Evolutionary conservation across 371 early-diverging fungal genomes (phyloP).

Genomic region (Choanephora cucurbitarum): DNA sequence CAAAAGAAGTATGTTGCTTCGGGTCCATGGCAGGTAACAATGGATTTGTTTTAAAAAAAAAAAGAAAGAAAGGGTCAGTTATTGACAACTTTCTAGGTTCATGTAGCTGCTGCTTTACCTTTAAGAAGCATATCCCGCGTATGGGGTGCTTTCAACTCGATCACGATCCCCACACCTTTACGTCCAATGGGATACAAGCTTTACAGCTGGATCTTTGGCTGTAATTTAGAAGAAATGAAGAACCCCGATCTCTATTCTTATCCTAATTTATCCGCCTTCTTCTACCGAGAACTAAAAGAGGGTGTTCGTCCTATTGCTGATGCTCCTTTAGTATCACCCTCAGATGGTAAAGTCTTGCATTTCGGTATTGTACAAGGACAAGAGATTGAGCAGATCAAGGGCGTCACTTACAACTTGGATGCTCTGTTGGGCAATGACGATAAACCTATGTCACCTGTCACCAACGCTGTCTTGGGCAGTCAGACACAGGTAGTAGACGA

Average conservation of each 20-base stretch:
- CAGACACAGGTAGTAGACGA: constrained; percentile 61
- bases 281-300: constrained; percentile 84
- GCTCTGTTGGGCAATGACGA: constrained; percentile 82
- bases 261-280: constrained; percentile 86
- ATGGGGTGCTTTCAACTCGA: constrained; percentile 86
- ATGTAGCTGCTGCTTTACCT: constrained; percentile 85
- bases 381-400: constrained; percentile 92
- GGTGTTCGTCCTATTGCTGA: constrained; percentile 70
- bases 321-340: constrained; percentile 78
- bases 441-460: constrained; percentile 32
- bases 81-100: constrained; percentile 66
- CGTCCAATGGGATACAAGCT: constrained; percentile 75
- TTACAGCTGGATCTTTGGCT: constrained; percentile 87
- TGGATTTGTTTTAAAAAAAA: neutral
- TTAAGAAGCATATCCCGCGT: constrained; percentile 85
- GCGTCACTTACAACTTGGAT: constrained; percentile 85
- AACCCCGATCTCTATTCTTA: constrained; percentile 78
- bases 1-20: constrained; percentile 52
- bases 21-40: constrained; percentile 84
- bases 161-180: constrained; percentile 79
- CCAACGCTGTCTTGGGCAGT: constrained; percentile 46
- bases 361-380: constrained; percentile 82
- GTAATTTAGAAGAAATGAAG: constrained; percentile 92
- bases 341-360: constrained; percentile 89
- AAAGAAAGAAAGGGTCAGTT: neutral